These are phyloP conservation scores for Fusarium begoniae DNA, from an alignment of 2,329 filamentous ascomycete species.

Conservation along the genomic window DNA sequence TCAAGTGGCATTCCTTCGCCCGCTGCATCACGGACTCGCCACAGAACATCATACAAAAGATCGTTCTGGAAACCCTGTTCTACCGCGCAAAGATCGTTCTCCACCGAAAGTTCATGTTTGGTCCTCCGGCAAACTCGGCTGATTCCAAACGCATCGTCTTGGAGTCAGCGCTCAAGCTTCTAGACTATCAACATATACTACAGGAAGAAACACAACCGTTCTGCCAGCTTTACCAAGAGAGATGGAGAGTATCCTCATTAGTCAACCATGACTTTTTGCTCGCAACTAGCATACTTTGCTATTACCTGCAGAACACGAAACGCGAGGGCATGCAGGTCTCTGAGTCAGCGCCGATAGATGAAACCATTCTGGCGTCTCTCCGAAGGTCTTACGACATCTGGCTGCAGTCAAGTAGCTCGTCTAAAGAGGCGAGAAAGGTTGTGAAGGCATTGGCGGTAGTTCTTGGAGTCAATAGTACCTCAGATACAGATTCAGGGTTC, in stretches of 20 bases:
- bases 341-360: neutral
- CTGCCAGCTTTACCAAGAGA: conserved; percentile 10
- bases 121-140: rapidly evolving
- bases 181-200: conserved; percentile 3
- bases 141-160: conserved; percentile 1
- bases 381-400: conserved; percentile 4
- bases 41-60: conserved; percentile 2
- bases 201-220: conserved; percentile 4
- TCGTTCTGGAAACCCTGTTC: neutral
- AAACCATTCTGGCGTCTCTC: neutral
- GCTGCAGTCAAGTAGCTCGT: neutral
- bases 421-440: neutral
- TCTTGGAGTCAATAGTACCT: neutral
- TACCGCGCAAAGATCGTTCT: conserved; percentile 10
- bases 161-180: conserved; percentile 10
- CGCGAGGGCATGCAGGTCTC: neutral
- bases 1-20: conserved; percentile 7
- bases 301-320: neutral
- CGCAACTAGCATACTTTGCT: neutral
- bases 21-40: conserved; percentile 5
- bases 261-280: conserved; percentile 8
- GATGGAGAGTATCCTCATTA: conserved; percentile 4
- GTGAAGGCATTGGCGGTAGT: neutral
- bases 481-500: neutral
- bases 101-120: conserved; percentile 9